phyloP scores from a whole-genome alignment of 192 early-diverging fungal species.

The Backusella parvicylindrica region DNA sequence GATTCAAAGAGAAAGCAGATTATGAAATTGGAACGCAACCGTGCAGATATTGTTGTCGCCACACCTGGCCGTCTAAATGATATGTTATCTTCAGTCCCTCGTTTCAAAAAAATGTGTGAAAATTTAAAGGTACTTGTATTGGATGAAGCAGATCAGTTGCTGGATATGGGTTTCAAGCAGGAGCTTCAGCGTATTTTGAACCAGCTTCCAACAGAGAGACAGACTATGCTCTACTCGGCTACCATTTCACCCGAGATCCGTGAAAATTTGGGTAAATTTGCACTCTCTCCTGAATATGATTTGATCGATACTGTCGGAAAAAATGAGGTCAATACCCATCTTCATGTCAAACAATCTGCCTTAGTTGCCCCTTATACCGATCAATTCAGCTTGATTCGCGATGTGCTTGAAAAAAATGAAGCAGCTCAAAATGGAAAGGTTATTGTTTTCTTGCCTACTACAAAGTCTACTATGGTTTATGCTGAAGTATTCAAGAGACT shows the following conservation, averaged over 20 bases:
- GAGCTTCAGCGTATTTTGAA: constrained; percentile 73
- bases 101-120: constrained; percentile 57
- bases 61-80: constrained; percentile 94
- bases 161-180: constrained; percentile 92
- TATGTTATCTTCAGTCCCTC: constrained; percentile 51
- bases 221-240: constrained; percentile 93
- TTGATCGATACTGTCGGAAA: constrained; percentile 83
- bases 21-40: constrained; percentile 37
- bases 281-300: constrained; percentile 61
- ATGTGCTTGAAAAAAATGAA: constrained; percentile 65
- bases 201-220: constrained; percentile 63
- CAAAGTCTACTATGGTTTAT: constrained; percentile 63
- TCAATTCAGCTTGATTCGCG: constrained; percentile 58
- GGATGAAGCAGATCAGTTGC: constrained; percentile 93
- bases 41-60: constrained; percentile 87
- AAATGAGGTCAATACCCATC: constrained; percentile 81
- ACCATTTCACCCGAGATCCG: constrained; percentile 76
- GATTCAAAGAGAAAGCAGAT: constrained; percentile 60
- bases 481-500: constrained; percentile 56
- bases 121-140: constrained; percentile 71
- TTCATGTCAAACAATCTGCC: constrained; percentile 79
- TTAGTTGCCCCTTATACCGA: constrained; percentile 55
- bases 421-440: constrained; percentile 68
- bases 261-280: constrained; percentile 56
- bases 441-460: constrained; percentile 88